These are phyloP conservation scores for Xylaria hypoxylon DNA, from an alignment of 2,329 filamentous ascomycete genomes.

Conservation along the genomic window DNA sequence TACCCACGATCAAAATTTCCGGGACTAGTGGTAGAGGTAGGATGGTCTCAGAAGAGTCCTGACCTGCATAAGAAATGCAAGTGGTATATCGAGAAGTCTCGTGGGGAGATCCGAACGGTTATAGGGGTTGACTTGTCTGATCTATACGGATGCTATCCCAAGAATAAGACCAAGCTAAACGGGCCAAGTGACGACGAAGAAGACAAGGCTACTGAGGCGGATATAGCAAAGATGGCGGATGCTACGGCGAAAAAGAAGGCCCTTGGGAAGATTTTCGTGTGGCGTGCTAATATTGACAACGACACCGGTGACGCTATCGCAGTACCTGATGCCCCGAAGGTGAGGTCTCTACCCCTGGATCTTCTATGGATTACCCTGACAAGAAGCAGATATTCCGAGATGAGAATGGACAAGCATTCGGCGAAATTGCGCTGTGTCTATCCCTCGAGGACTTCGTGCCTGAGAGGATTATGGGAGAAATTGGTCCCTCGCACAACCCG, in stretches of 20 bases:
- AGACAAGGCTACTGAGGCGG: not conserved
- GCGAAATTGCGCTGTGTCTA: not conserved
- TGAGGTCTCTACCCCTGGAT: not conserved
- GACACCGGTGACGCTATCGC: not conserved
- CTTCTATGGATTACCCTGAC: not conserved
- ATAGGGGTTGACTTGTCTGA: slow-evolving; percentile 1
- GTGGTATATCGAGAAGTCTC: slow-evolving; percentile 13
- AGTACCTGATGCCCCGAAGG: not conserved
- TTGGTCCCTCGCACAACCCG: not conserved
- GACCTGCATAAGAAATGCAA: not conserved
- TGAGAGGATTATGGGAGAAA: not conserved
- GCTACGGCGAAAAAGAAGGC: not conserved
- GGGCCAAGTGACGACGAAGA: not conserved
- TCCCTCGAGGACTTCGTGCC: not conserved
- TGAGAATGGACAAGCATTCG: not conserved
- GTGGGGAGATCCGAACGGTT: not conserved
- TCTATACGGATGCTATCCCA: not conserved
- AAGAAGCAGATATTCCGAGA: not conserved
- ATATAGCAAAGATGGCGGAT: not conserved
- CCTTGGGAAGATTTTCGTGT: not conserved
- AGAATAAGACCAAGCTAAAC: not conserved
- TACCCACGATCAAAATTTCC: not conserved
- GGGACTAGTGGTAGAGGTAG: slow-evolving; percentile 5
- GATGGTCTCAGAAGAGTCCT: not conserved
- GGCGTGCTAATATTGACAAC: not conserved